These are phyloP conservation scores for Rubroboletus pulcherrimus DNA, from an alignment of 768 basidiomycete species.

Conservation along the genomic window DNA sequence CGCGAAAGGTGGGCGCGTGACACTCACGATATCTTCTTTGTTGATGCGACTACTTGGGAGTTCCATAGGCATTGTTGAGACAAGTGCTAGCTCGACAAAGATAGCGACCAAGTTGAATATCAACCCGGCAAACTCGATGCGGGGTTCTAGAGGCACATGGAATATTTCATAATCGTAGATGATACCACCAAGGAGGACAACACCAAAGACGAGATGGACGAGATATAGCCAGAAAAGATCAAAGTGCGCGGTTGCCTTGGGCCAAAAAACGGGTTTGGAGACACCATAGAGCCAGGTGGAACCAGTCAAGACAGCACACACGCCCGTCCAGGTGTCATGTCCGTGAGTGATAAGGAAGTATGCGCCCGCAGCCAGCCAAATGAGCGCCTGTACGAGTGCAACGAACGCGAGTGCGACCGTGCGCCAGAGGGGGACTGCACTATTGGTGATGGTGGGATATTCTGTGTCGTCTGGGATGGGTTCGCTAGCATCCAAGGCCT, in stretches of 20 bases:
- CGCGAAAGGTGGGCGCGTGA: background rate
- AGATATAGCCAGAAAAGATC: constrained; percentile 62
- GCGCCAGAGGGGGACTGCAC: constrained; percentile 52
- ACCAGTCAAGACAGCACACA: constrained; percentile 46
- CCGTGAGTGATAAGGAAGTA: constrained; percentile 46
- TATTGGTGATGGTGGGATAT: background rate
- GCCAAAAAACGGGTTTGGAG: constrained; percentile 49
- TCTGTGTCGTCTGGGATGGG: background rate
- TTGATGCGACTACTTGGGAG: constrained; percentile 54
- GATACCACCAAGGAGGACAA: constrained; percentile 50
- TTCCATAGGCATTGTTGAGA: constrained; percentile 62
- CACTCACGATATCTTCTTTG: constrained; percentile 59
- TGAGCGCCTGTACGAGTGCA: constrained; percentile 52
- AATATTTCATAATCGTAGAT: constrained; percentile 49
- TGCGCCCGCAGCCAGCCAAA: constrained; percentile 59
- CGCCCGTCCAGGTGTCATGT: constrained; percentile 30
- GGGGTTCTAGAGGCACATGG: constrained; percentile 40
- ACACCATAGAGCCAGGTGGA: constrained; percentile 66
- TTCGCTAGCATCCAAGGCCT: constrained; percentile 37
- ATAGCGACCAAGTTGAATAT: constrained; percentile 45
- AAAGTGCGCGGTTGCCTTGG: constrained; percentile 54
- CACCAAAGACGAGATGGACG: constrained; percentile 41
- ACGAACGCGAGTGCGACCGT: constrained; percentile 53
- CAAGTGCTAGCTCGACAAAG: constrained; percentile 40
- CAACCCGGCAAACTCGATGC: constrained; percentile 20